phyloP scores from a whole-genome alignment of 2,329 filamentous ascomycete species.

The Neonectria hederae region DNA sequence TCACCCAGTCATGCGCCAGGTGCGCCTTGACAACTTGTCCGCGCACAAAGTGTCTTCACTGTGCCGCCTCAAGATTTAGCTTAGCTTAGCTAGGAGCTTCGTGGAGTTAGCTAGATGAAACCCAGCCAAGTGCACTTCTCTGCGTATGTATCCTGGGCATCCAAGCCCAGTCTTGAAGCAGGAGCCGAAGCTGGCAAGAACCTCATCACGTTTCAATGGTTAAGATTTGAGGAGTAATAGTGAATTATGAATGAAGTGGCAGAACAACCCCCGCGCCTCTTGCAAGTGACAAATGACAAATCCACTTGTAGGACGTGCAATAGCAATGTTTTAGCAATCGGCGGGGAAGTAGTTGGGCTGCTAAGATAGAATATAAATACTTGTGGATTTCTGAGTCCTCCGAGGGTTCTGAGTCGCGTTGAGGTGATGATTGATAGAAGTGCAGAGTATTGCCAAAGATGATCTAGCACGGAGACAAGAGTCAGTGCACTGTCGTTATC shows the following conservation, averaged over 20 bases:
- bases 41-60: slow-evolving; percentile 18
- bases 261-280: slow-evolving; percentile 19
- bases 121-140: slow-evolving; percentile 9
- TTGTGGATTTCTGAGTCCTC: slow-evolving; percentile 20
- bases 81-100: not conserved
- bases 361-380: not conserved
- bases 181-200: slow-evolving; percentile 23
- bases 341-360: no score
- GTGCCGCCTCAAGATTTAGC: not conserved
- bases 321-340: no score
- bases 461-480: not conserved
- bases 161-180: slow-evolving; percentile 24
- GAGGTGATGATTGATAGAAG: not conserved
- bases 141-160: slow-evolving; percentile 29
- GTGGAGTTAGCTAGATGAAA: not conserved
- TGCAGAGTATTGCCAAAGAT: not conserved
- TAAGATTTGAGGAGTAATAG: not conserved
- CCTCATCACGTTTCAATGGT: slow-evolving; percentile 35
- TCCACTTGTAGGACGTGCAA: slow-evolving; percentile 2
- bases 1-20: slow-evolving; percentile 36
- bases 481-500: not conserved
- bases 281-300: slow-evolving; percentile 27
- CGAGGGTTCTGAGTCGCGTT: not conserved
- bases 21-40: slow-evolving; percentile 26
- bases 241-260: no score